These are phyloP conservation scores for Daldinia grandis DNA, from an alignment of 495 filamentous ascomycete species.

Conservation along the genomic window DNA sequence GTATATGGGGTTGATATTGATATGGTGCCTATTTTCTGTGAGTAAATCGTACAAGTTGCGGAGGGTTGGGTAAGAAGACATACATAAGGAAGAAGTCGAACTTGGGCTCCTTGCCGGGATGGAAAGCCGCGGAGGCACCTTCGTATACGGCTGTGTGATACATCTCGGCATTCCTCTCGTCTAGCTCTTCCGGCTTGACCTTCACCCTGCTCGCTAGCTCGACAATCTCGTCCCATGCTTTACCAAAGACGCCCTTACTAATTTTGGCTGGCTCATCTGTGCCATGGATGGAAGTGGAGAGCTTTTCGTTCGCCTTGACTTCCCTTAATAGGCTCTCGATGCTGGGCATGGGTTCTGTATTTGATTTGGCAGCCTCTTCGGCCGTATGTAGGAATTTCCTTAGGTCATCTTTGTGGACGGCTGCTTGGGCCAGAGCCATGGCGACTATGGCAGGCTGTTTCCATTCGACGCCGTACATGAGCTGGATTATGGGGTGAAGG, in stretches of 20 bases:
- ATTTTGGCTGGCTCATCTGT: slow-evolving; percentile 67
- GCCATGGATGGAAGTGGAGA: slow-evolving; percentile 59
- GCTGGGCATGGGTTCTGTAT: slow-evolving; percentile 51
- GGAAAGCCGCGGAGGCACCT: slow-evolving; percentile 66
- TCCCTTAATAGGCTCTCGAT: slow-evolving; percentile 68
- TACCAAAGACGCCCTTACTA: slow-evolving; percentile 68
- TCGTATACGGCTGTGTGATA: slow-evolving; percentile 72
- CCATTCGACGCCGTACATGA: slow-evolving; percentile 86
- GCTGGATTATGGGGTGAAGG: slow-evolving; percentile 83
- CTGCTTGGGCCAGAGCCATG: slow-evolving; percentile 79
- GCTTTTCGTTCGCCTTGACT: slow-evolving; percentile 61
- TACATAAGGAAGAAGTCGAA: slow-evolving; percentile 85
- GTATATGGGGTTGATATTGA: slow-evolving; percentile 54
- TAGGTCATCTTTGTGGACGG: slow-evolving; percentile 66
- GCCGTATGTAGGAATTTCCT: slow-evolving; percentile 58
- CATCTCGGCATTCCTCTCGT: slow-evolving; percentile 80
- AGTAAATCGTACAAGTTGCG: not conserved
- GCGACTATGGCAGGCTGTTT: slow-evolving; percentile 81
- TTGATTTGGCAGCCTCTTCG: slow-evolving; percentile 59
- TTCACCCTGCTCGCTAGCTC: slow-evolving; percentile 65
- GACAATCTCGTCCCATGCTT: slow-evolving; percentile 71
- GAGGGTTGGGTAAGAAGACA: slow-evolving; percentile 24
- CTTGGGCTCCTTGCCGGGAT: slow-evolving; percentile 68
- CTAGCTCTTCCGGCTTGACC: slow-evolving; percentile 67
- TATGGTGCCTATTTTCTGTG: slow-evolving; percentile 50